phyloP scores from a whole-genome alignment of 345 rosid species.

The Citrus maxima region DNA sequence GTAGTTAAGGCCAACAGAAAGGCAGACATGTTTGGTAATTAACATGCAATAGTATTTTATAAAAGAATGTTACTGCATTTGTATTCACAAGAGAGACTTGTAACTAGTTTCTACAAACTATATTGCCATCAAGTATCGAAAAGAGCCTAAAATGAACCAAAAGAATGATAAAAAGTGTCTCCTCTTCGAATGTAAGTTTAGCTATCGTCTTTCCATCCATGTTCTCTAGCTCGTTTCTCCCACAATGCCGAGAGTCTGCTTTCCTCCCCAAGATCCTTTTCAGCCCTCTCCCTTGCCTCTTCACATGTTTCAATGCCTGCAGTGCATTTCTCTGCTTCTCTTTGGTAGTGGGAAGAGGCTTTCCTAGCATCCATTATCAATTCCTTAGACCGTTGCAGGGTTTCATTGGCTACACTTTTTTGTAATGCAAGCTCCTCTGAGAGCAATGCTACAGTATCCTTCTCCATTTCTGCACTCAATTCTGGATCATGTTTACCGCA shows the following conservation, averaged over 20 bases:
- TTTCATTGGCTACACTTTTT: constrained; percentile 32
- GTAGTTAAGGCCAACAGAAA: not conserved
- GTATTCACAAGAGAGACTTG: not conserved
- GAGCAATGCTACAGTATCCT: constrained; percentile 25
- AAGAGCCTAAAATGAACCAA: not conserved
- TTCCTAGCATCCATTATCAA: constrained; percentile 17
- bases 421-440: constrained; percentile 38
- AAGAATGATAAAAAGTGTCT: not conserved
- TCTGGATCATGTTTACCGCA: constrained; percentile 34
- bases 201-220: constrained; percentile 28
- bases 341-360: constrained; percentile 25
- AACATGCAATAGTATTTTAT: not conserved
- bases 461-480: constrained; percentile 34
- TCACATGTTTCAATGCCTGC: constrained; percentile 36
- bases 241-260: constrained; percentile 28
- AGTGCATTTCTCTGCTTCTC: constrained; percentile 47
- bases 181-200: not conserved
- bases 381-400: constrained; percentile 21
- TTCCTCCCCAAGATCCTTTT: constrained; percentile 32
- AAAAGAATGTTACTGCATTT: not conserved
- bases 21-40: not conserved
- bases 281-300: constrained; percentile 39
- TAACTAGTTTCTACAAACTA: not conserved
- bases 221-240: constrained; percentile 39
- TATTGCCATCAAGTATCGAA: not conserved